Percentiles rank a stretch among this genome's conserved stretches.
These are phyloP conservation scores for Ceratopteris richardii DNA, from an alignment of 75 land plant species.

Conservation along the genomic window DNA sequence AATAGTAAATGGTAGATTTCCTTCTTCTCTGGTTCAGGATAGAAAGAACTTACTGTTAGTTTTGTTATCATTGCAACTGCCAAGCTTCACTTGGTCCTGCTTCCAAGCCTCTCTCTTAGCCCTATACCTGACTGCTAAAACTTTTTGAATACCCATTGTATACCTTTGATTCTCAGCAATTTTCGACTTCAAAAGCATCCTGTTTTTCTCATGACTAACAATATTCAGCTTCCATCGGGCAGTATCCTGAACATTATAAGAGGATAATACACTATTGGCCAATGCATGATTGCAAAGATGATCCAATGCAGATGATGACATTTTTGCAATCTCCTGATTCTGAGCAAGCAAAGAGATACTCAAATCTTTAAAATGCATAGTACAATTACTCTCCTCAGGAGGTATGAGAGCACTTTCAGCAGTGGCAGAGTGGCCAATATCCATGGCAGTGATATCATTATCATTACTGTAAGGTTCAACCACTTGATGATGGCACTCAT, in stretches of 20 bases:
- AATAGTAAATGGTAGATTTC: too few species aligned
- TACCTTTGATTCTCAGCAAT: conserved; percentile 28
- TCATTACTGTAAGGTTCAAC: too few species aligned
- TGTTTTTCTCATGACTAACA: conserved; percentile 11
- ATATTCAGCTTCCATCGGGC: conserved; percentile 13
- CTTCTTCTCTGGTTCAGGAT: too few species aligned
- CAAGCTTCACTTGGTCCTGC: conserved; percentile 27
- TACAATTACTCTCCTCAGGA: too few species aligned
- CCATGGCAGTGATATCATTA: too few species aligned
- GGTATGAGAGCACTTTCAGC: too few species aligned
- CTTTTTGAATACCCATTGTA: conserved; percentile 49
- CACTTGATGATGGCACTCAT: too few species aligned
- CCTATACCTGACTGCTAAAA: conserved; percentile 48
- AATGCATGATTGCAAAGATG: conserved; percentile 7
- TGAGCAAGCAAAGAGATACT: conserved; percentile 1
- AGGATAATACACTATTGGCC: neutral
- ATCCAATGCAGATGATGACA: conserved; percentile 8
- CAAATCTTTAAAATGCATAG: too few species aligned
- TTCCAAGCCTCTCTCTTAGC: conserved; percentile 50
- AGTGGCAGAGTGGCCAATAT: too few species aligned
- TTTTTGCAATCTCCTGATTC: conserved; percentile 12
- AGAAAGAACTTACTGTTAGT: too few species aligned
- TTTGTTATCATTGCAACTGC: too few species aligned
- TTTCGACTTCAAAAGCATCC: conserved; percentile 20
- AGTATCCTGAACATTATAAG: conserved; percentile 13